A percentile compares a stretch with the other conserved stretches of the same genome.
These are phyloP conservation scores for Fragilariopsis cylindrus DNA, from an alignment of 108 stramenopile genomes.

Conservation along the genomic window DNA sequence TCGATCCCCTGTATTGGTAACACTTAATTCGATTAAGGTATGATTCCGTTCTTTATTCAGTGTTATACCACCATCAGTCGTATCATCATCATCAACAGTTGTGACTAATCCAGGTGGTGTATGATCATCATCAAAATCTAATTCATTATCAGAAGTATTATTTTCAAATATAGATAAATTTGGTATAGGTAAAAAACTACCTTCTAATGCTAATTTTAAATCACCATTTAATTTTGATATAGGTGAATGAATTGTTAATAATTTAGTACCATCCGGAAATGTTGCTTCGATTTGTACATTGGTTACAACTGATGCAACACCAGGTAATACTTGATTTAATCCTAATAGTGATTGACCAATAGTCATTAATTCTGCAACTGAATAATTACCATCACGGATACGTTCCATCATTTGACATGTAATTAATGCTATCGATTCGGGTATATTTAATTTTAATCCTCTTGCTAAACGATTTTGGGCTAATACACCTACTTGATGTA, in stretches of 20 bases:
- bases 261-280: constrained; percentile 98
- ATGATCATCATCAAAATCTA: constrained; percentile 28
- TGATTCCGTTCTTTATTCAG: constrained; percentile 57
- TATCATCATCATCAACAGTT: constrained; percentile 20
- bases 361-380: constrained; percentile 89
- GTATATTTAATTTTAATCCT: constrained; percentile 85
- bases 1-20: constrained; percentile 95
- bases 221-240: constrained; percentile 80
- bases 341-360: constrained; percentile 86
- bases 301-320: constrained; percentile 76
- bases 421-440: constrained; percentile 89
- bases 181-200: constrained; percentile 90
- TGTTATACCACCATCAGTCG: constrained; percentile 55
- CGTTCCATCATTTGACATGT: constrained; percentile 94
- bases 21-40: constrained; percentile 74
- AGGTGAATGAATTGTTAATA: constrained; percentile 93
- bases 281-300: constrained; percentile 98
- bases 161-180: constrained; percentile 57
- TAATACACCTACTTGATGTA: constrained; percentile 85
- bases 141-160: not conserved
- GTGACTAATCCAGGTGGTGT: constrained; percentile 24
- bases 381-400: constrained; percentile 84
- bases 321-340: constrained; percentile 80
- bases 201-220: constrained; percentile 84
- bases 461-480: constrained; percentile 95